Evolutionary conservation across 1,284 basidiomycete species (phyloP).

Genomic region (Rhodofomes roseus): DNA sequence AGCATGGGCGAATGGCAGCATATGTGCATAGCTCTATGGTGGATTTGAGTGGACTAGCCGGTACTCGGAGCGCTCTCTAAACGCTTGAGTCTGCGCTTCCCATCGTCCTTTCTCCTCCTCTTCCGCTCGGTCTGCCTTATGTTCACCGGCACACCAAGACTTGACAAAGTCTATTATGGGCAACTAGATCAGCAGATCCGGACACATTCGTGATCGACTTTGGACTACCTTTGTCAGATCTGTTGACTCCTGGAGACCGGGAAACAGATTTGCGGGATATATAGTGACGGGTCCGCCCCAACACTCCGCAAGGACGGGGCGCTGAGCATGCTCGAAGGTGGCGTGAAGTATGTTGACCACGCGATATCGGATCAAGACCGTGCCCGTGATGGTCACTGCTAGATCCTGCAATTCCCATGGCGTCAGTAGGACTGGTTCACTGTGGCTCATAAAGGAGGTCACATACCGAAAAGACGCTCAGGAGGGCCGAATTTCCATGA

Average conservation of each 20-base stretch:
- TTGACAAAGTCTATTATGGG: not conserved
- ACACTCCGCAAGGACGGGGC: slow-evolving; percentile 9
- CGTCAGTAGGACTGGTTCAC: not conserved
- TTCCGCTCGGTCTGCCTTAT: not conserved
- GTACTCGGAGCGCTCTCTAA: not conserved
- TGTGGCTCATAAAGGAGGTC: not conserved
- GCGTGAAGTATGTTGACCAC: not conserved
- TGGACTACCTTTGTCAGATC: slow-evolving; percentile 60
- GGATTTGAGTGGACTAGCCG: no score
- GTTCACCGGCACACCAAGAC: not conserved
- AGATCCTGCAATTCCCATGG: not conserved
- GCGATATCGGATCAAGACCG: not conserved
- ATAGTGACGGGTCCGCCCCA: slow-evolving; percentile 47
- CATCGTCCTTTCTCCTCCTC: not conserved
- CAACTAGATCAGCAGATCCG: not conserved
- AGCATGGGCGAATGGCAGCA: no score
- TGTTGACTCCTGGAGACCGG: slow-evolving; percentile 64
- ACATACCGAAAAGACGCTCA: not conserved
- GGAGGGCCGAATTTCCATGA: not conserved
- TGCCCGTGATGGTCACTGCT: not conserved
- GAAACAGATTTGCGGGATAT: slow-evolving; percentile 76
- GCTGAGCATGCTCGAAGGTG: not conserved
- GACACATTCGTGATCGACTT: no score
- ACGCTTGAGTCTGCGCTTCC: not conserved
- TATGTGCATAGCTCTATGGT: no score